Percentiles rank a stretch among this genome's conserved stretches.
phyloP scores from a whole-genome alignment of 2,329 filamentous ascomycete species.

The Talaromyces verruculosus region DNA sequence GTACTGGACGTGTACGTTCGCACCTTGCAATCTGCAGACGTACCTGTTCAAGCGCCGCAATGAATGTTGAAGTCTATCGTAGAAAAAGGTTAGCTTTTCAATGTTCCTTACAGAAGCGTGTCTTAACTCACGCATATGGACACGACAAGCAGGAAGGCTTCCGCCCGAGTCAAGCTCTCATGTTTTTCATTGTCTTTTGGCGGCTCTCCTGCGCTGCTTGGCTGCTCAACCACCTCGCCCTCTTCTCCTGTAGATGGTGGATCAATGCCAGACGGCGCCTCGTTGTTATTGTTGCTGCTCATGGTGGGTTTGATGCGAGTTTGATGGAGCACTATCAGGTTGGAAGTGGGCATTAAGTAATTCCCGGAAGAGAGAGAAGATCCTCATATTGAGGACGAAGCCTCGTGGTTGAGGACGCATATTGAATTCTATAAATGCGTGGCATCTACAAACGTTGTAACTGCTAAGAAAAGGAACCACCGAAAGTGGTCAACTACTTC shows the following conservation, averaged over 20 bases:
- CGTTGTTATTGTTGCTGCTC: constrained; percentile 4
- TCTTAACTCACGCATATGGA: constrained; percentile 11
- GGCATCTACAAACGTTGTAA: background rate
- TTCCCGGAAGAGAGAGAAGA: too few species aligned
- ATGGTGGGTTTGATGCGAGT: constrained; percentile 5
- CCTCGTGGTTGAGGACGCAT: constrained; percentile 2
- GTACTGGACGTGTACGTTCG: background rate
- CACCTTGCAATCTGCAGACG: background rate
- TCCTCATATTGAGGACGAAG: background rate
- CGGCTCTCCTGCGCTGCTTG: background rate
- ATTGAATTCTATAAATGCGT: constrained; percentile 1
- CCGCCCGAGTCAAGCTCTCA: constrained; percentile 8
- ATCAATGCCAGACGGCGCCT: background rate
- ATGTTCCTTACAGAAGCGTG: background rate
- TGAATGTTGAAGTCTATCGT: constrained; percentile 13
- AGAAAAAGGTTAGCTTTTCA: background rate
- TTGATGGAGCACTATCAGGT: background rate
- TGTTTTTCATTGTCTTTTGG: background rate
- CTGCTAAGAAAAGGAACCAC: background rate
- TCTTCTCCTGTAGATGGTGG: too few species aligned
- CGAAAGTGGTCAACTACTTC: background rate
- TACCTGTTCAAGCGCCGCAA: constrained; percentile 18
- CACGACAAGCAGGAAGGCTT: constrained; percentile 6
- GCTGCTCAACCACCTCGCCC: too few species aligned
- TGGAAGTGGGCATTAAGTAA: too few species aligned